Base-by-base conservation (phyloP, 2,329 filamentous ascomycete genomes). In the Alternaria angustiovoidea region DNA sequence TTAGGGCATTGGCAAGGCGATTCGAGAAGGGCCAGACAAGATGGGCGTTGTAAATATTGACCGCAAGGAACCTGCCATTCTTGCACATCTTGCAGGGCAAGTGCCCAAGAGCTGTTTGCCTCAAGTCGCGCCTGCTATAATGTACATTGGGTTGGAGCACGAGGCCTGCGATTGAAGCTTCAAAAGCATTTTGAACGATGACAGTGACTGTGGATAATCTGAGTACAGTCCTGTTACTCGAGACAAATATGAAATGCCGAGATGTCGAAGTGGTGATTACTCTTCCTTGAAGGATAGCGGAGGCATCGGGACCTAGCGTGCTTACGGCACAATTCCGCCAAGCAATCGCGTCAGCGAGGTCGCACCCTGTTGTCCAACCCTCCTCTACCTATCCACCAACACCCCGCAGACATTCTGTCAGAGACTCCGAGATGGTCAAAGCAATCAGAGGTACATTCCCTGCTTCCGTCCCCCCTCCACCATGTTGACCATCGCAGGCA, bases 401-500 rank as follows among this genome's bases (percentile, higher is more conserved):
- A 53, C 56, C 61, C 62, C 63, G 28, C 51, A 44, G 14, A 53
- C 18, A 16, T 36, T 41, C 39, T 51, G 34, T 7, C 51, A 52
- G 6, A 34, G 51, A 47, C 53, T 34, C 43, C 74, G 80, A 56
- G 51, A 88, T 87, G 85, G 84, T 85, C 64, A 85, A 85, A 72
- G 85, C 85, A 61, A 85, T 87, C 42, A 81, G 83, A 83, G 85
- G 85, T 86, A 70, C 30, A 49, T 18, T 48, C 1, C 11, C 5
- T 12, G n/a, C 22, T 7, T 41, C 30, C 5, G n/a, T 5, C 38
- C 24, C 26, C 44, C 18, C 5, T n/a, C 38, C 42, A 4, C 28
- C 7, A n/a, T 36, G 58, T 63, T 64, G 11, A 67, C 41, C 0
- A 0, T 26, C 8, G 3, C 62, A 84, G 91, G 91, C 63, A 89